A percentile compares a stretch with the other conserved stretches of the same genome.
Evolutionary conservation across 176 grass and related monocot genomes (phyloP).

Genomic region (Zoysia pacifica): DNA sequence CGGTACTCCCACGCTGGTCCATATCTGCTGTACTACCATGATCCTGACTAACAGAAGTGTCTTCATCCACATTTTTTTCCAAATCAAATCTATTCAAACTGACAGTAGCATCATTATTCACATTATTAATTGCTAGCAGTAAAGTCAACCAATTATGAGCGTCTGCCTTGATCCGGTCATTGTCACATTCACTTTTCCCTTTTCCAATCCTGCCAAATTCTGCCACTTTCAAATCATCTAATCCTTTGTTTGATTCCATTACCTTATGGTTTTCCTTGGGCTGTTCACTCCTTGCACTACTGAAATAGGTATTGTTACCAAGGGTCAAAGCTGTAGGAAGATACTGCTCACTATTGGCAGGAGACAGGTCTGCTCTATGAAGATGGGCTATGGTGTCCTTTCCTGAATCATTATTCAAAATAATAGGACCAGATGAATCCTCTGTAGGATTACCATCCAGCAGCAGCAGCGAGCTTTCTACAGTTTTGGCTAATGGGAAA

Average conservation of each 20-base stretch:
- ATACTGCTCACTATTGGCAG: conserved; percentile 45
- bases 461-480: conserved; percentile 17
- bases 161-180: conserved; percentile 30
- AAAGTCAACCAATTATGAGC: conserved; percentile 54
- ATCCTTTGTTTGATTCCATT: conserved; percentile 34
- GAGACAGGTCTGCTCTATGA: conserved; percentile 17
- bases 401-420: conserved; percentile 36
- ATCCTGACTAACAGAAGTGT: conserved; percentile 36
- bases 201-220: conserved; percentile 24
- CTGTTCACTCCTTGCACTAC: conserved; percentile 26
- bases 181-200: conserved; percentile 17
- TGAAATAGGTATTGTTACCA: conserved; percentile 55
- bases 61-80: conserved; percentile 36
- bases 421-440: conserved; percentile 34
- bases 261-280: conserved; percentile 29
- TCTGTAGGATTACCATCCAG: conserved; percentile 31
- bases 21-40: conserved; percentile 40
- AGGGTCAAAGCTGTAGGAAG: conserved; percentile 59
- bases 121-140: conserved; percentile 28
- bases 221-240: conserved; percentile 27
- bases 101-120: conserved; percentile 26
- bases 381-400: conserved; percentile 20
- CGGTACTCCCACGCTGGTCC: conserved; percentile 24
- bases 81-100: conserved; percentile 38
- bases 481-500: conserved; percentile 43